A percentile compares a stretch with the other conserved stretches of the same genome.
phyloP scores from a whole-genome alignment of 2,329 filamentous ascomycete species.

The Biscogniauxia marginata region DNA sequence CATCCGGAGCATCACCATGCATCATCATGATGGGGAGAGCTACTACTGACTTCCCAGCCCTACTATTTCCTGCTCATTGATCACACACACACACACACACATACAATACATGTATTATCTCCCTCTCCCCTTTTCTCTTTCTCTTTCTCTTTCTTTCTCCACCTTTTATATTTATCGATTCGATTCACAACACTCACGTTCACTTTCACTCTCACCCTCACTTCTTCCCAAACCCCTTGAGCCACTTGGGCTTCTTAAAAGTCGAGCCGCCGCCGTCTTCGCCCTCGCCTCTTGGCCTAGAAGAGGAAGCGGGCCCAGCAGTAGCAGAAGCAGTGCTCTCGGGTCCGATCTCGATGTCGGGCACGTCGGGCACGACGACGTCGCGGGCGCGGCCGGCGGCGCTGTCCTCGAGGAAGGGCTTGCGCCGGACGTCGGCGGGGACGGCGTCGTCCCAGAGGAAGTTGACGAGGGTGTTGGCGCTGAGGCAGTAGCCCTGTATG shows the following conservation, averaged over 20 bases:
- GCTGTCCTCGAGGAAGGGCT: slow-evolving; percentile 47
- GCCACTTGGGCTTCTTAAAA: slow-evolving; percentile 64
- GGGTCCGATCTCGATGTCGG: slow-evolving; percentile 33
- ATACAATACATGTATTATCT: too few relatives aligned
- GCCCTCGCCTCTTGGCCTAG: slow-evolving; percentile 18
- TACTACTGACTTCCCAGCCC: too few relatives aligned
- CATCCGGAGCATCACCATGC: too few relatives aligned
- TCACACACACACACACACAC: too few relatives aligned
- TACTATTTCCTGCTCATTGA: too few relatives aligned
- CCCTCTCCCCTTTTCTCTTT: background rate
- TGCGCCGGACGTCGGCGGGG: slow-evolving; percentile 19
- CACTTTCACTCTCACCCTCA: slow-evolving; percentile 33
- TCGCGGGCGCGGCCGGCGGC: slow-evolving; percentile 55
- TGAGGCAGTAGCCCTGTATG: slow-evolving; percentile 72
- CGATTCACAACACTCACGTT: background rate
- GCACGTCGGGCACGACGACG: slow-evolving; percentile 54
- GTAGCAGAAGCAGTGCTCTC: too few relatives aligned
- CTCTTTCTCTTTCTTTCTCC: background rate
- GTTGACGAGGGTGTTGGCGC: slow-evolving; percentile 70
- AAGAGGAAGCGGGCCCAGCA: slow-evolving; percentile 2
- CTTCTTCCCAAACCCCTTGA: slow-evolving; percentile 72
- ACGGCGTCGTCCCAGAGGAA: slow-evolving; percentile 31
- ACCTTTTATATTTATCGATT: background rate
- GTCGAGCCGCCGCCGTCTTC: slow-evolving; percentile 21
- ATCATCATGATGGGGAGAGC: too few relatives aligned